These are phyloP conservation scores for Ascochyta clinopodiicola DNA, from an alignment of 2,329 filamentous ascomycete genomes.

Conservation along the genomic window DNA sequence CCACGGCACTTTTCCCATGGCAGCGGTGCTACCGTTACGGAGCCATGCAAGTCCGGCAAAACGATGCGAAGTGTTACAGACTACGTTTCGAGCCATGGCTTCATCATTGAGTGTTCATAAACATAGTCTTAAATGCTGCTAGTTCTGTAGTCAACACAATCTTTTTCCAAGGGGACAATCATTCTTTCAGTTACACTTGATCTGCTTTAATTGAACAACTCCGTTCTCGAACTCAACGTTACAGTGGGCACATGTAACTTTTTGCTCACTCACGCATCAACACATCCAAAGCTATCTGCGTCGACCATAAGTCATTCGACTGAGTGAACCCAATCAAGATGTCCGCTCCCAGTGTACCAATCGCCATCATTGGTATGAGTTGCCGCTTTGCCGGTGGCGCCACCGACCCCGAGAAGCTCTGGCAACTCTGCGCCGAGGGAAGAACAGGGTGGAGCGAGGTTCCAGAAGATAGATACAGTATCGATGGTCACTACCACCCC, in stretches of 20 bases:
- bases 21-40: no score
- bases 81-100: no score
- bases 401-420: conserved; percentile 39
- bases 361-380: conserved; percentile 45
- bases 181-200: no score
- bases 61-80: no score
- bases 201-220: neutral
- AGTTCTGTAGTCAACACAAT: no score
- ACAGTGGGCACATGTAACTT: neutral
- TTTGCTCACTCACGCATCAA: neutral
- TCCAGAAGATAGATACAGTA: conserved; percentile 33
- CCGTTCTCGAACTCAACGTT: neutral
- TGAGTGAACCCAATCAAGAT: neutral
- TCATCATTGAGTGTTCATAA: no score
- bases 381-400: conserved; percentile 41
- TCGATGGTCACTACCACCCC: conserved; percentile 22
- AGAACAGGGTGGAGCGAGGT: conserved; percentile 38
- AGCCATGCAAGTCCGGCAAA: no score
- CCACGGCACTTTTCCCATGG: no score
- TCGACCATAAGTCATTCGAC: neutral
- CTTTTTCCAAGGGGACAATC: no score
- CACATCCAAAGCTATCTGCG: no score
- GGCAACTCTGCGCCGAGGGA: conserved; percentile 42
- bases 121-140: no score
- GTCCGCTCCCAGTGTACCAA: neutral